Conservation (phyloP, 75 land plant species). For the Pinus tabuliformis region DNA sequence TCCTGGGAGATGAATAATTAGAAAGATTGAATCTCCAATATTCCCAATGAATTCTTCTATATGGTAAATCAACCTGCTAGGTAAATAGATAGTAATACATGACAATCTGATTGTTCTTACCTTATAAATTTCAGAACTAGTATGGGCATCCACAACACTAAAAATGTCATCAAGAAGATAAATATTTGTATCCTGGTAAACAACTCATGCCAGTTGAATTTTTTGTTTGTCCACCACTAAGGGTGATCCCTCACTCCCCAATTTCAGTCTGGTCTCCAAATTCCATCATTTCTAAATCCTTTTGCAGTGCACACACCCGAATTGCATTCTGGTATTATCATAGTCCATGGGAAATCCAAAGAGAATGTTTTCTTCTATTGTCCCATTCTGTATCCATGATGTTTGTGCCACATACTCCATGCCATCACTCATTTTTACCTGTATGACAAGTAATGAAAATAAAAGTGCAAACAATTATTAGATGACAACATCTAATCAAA, state of each 20-base stretch:
- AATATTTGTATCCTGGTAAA: conserved; percentile 87
- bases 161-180: conserved; percentile 94
- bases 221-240: conserved; percentile 98
- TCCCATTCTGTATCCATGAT: conserved; percentile 96
- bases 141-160: conserved; percentile 98
- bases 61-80: not conserved
- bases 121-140: conserved; percentile 89
- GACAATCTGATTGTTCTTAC: conserved; percentile 19
- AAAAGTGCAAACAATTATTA: no score
- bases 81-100: not conserved
- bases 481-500: not conserved
- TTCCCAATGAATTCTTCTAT: not conserved
- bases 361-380: conserved; percentile 77
- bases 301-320: conserved; percentile 69
- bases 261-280: conserved; percentile 96
- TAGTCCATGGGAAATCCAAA: conserved; percentile 70
- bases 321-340: conserved; percentile 55
- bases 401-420: conserved; percentile 94
- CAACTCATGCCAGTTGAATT: conserved; percentile 91
- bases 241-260: conserved; percentile 93
- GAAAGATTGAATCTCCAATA: not conserved
- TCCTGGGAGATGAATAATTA: conserved; percentile 48
- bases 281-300: conserved; percentile 87
- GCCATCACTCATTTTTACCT: conserved; percentile 82
- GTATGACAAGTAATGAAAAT: conserved; percentile 4